Evolutionary conservation across 2,329 filamentous ascomycete species (phyloP).

Genomic region (Ophiostoma sp.): DNA sequence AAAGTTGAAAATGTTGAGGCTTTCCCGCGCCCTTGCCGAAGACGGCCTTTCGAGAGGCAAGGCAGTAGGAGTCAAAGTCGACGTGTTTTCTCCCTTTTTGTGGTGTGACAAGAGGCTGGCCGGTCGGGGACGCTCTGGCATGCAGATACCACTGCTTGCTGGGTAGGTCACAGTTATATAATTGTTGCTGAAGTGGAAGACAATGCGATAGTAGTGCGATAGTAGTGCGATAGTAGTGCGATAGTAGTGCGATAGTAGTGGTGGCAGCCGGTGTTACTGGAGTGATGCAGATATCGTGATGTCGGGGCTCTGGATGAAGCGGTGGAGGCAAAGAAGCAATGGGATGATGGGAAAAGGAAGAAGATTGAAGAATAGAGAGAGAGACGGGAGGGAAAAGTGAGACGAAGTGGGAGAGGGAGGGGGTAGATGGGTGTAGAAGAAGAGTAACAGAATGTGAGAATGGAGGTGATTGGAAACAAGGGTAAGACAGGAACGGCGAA

Average conservation of each 20-base stretch:
- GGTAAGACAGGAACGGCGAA: slow-evolving; percentile 5
- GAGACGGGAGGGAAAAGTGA: slow-evolving; percentile 4
- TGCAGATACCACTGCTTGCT: no score
- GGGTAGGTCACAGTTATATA: no score
- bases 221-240: no score
- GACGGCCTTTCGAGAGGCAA: not conserved
- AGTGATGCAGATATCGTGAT: not conserved
- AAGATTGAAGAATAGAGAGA: slow-evolving; percentile 25
- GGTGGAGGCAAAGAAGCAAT: not conserved
- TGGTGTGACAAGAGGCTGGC: not conserved
- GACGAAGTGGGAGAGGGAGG: slow-evolving; percentile 26
- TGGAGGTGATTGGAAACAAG: slow-evolving; percentile 13
- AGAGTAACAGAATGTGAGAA: slow-evolving; percentile 10
- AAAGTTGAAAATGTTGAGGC: not conserved
- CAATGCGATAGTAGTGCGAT: no score
- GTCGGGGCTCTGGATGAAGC: not conserved
- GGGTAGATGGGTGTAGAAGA: slow-evolving; percentile 10
- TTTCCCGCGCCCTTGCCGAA: slow-evolving; percentile 5
- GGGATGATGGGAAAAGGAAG: not conserved
- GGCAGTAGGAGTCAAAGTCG: not conserved
- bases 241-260: no score
- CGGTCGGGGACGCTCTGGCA: not conserved
- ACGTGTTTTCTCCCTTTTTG: no score
- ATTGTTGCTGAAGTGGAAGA: no score
- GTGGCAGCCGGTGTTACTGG: not conserved